phyloP scores from a whole-genome alignment of 306 rosid species.

The Canavalia gladiata region DNA sequence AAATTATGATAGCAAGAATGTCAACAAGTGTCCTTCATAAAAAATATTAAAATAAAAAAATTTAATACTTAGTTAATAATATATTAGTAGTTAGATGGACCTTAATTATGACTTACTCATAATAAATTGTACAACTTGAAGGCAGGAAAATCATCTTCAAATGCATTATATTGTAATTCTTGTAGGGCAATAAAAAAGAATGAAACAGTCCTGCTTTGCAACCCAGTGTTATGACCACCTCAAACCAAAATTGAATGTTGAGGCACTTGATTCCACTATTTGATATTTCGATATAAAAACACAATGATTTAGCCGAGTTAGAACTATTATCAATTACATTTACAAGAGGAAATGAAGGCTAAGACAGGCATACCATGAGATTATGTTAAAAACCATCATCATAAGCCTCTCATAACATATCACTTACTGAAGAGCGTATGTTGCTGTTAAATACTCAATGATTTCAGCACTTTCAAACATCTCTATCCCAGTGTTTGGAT shows the following conservation, averaged over 20 bases:
- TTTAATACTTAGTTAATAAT: too few relatives aligned
- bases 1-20: too few relatives aligned
- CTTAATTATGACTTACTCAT: not conserved
- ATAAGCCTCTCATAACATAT: conserved; percentile 8
- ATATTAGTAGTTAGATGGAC: not conserved
- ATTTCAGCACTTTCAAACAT: conserved; percentile 99
- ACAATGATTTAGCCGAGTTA: conserved; percentile 3
- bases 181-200: not conserved
- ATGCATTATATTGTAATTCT: not conserved
- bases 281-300: conserved; percentile 13
- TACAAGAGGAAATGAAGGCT: conserved; percentile 19
- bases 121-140: conserved; percentile 15
- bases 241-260: conserved; percentile 15
- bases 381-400: conserved; percentile 23
- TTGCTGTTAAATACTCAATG: conserved; percentile 80
- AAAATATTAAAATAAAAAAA: too few relatives aligned
- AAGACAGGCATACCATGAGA: not conserved
- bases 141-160: not conserved
- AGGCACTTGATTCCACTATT: conserved; percentile 36
- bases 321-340: conserved; percentile 25
- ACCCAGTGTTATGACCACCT: not conserved
- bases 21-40: too few relatives aligned
- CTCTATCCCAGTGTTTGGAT: conserved; percentile 93
- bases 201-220: not conserved
- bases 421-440: conserved; percentile 71